Evolutionary conservation across 2,329 filamentous ascomycete genomes (phyloP).

Genomic region (Botryotinia calthae): DNA sequence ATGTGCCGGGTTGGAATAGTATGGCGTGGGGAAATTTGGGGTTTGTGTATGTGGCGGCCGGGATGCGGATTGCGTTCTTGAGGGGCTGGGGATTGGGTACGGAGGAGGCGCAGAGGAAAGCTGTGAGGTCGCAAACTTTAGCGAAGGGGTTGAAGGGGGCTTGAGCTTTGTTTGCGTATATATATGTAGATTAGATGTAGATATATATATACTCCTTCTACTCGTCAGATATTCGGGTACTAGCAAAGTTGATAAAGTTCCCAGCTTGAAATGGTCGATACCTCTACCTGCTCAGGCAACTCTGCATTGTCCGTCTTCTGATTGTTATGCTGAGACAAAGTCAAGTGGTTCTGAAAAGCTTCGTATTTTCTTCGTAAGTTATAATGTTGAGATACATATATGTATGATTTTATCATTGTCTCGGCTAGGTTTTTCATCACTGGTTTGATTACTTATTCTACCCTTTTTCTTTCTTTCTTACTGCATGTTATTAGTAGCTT

Average conservation of each 20-base stretch:
- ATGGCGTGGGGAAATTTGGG: constrained; percentile 68
- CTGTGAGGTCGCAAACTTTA: neutral
- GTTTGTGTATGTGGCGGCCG: constrained; percentile 66
- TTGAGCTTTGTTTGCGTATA: too few relatives aligned
- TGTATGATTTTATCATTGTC: too few relatives aligned
- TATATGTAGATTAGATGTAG: too few relatives aligned
- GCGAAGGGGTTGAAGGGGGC: neutral
- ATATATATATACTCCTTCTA: neutral
- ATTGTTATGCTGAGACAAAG: too few relatives aligned
- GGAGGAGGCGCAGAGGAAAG: constrained; percentile 13
- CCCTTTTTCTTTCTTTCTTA: too few relatives aligned
- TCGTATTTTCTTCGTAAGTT: too few relatives aligned
- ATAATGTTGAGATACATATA: too few relatives aligned
- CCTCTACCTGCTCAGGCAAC: neutral
- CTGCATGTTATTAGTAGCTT: too few relatives aligned
- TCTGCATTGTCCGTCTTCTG: too few relatives aligned
- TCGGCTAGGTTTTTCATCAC: too few relatives aligned
- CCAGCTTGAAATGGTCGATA: neutral
- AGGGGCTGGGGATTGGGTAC: constrained; percentile 51
- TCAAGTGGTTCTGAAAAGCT: too few relatives aligned
- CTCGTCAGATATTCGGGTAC: neutral
- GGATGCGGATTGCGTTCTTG: constrained; percentile 58
- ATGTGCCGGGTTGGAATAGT: constrained; percentile 58
- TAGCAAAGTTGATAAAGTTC: neutral
- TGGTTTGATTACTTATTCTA: too few relatives aligned